Percentiles rank a stretch among this genome's conserved stretches.
Evolutionary conservation across 2,329 filamentous ascomycete genomes (phyloP).

Genomic region (Mollisiaceae sp.): DNA sequence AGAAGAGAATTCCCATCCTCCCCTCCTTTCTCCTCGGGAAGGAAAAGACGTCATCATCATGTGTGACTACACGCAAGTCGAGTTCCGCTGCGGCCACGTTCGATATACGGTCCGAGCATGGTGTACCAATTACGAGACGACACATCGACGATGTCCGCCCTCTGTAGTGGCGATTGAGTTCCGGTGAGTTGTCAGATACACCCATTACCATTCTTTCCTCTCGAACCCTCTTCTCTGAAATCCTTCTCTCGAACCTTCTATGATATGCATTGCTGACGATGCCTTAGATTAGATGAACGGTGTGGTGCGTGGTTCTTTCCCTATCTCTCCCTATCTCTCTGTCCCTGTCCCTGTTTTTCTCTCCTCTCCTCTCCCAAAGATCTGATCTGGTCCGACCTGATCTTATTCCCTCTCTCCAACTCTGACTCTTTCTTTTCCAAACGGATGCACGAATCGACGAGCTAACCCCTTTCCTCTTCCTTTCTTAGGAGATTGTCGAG

Average conservation of each 20-base stretch:
- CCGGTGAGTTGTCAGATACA: constrained; percentile 30
- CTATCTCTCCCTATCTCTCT: not conserved
- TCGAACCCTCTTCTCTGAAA: too few relatives aligned
- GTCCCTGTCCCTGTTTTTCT: too few relatives aligned
- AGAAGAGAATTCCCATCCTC: not conserved
- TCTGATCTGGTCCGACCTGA: too few relatives aligned
- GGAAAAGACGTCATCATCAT: constrained; percentile 49
- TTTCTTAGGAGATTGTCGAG: constrained; percentile 35
- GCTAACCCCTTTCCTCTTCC: not conserved
- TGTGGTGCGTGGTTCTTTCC: constrained; percentile 35
- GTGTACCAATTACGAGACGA: constrained; percentile 55
- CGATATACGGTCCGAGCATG: constrained; percentile 60
- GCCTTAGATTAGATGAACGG: constrained; percentile 37
- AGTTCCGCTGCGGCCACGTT: constrained; percentile 60
- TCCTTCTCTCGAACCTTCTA: not conserved
- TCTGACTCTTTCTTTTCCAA: too few relatives aligned
- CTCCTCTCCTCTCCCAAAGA: too few relatives aligned
- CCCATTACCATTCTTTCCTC: too few relatives aligned
- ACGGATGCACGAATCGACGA: not conserved
- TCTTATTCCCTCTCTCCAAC: too few relatives aligned
- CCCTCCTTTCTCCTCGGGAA: not conserved
- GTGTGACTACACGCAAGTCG: constrained; percentile 65
- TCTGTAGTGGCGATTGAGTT: constrained; percentile 50
- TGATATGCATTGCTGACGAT: constrained; percentile 24
- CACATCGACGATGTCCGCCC: constrained; percentile 59